Percentiles rank a stretch among this genome's conserved stretches.
These are phyloP conservation scores for Lentinula aciculospora DNA, from an alignment of 768 basidiomycete genomes.

Conservation along the genomic window DNA sequence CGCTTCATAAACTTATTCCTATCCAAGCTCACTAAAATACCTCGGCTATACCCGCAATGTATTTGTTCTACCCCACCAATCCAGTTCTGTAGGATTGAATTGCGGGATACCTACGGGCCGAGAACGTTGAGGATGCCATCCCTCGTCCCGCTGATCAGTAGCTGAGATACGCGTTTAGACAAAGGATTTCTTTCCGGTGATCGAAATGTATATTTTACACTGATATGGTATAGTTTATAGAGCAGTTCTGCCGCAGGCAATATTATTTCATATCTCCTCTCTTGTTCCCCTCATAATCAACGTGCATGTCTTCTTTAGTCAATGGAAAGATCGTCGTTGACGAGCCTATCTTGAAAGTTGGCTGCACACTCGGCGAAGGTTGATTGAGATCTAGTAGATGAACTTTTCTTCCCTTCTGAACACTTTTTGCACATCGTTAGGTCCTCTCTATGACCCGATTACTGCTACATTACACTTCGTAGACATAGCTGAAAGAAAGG, in stretches of 20 bases:
- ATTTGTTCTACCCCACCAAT: slow-evolving; percentile 28
- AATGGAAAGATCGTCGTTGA: slow-evolving; percentile 32
- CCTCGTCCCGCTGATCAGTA: background rate
- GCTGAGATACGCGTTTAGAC: background rate
- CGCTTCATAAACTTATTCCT: slow-evolving; percentile 11
- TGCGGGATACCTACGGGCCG: background rate
- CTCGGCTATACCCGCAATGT: slow-evolving; percentile 29
- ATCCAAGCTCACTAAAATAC: slow-evolving; percentile 42
- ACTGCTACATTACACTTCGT: slow-evolving; percentile 60
- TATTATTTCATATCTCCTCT: slow-evolving; percentile 4
- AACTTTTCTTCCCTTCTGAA: background rate
- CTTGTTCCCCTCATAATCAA: slow-evolving; percentile 8
- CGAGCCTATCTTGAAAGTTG: slow-evolving; percentile 43
- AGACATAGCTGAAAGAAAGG: slow-evolving; percentile 55
- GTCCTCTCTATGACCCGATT: slow-evolving; percentile 54
- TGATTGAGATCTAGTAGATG: background rate
- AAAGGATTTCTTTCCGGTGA: slow-evolving; percentile 4
- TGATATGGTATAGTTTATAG: slow-evolving; percentile 1
- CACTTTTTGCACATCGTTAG: slow-evolving; percentile 25
- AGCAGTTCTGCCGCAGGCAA: background rate
- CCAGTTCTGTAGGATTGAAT: slow-evolving; percentile 6
- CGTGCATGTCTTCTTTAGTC: slow-evolving; percentile 1
- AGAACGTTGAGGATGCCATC: background rate
- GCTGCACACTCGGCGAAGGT: slow-evolving; percentile 65
- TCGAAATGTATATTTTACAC: slow-evolving; percentile 3